Evolutionary conservation across 495 filamentous ascomycete species (phyloP), one percentile per base, ranked within the genome.

Genomic region (Annulohypoxylon maeteangense): DNA sequence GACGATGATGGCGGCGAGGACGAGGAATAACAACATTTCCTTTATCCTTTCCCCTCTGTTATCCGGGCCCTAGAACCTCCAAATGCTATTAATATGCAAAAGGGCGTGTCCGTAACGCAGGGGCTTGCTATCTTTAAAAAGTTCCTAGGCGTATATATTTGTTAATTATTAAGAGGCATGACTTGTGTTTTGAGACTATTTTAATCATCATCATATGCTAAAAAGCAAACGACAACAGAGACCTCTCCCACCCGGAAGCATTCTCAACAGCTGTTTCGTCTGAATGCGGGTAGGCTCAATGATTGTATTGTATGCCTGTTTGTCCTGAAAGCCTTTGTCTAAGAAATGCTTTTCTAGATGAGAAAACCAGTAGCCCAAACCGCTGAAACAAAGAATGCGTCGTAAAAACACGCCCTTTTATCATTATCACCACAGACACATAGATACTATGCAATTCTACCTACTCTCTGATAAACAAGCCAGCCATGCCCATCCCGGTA

Each of bases 401-500:
- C 36, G n/a, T 7, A n/a, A 23, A 12, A 23, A n/a, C 40, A 68
- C 29, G 12, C 22, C 11, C 29, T 25, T 18, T 56, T 45, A 48
- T 31, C 42, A 50, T 71, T 34, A 20, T 32, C 32, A 7, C 42
- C 36, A 48, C 42, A 64, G 48, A 36, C 11, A 65, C 47, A 61
- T 36, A 34, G 11, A 45, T 16, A 34, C 31, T 32, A 12, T n/a
- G 23, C 4, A 18, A 32, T 29, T 29, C 32, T 7, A 2, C n/a
- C 81, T 88, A 94, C 82, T 95, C 93, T 68, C 90, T 87, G 44
- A 95, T 91, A 84, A 94, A 93, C 76, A 95, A 83, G 25, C 91
- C 91, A 18, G 91, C 92, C 92, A 93, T 93, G 11, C 92, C 92
- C 92, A 94, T 94, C n/a, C 92, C 92, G 12, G 93, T 96, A 32